Conservation (phyloP, 352 stramenopile genomes). For the Phytopythium sindhum region DNA sequence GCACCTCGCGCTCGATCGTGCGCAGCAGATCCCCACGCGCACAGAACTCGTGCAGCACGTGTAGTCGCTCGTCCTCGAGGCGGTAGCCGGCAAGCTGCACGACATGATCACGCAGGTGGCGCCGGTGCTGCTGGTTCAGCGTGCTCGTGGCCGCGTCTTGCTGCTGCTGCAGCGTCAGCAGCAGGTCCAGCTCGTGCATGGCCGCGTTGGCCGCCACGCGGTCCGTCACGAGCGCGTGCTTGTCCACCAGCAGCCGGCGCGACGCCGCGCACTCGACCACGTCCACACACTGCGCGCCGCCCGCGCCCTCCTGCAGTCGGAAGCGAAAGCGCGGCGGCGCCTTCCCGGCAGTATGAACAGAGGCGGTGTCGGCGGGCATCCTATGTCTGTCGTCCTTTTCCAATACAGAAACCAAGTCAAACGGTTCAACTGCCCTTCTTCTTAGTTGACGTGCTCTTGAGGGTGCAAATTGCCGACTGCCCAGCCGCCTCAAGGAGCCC, state of each 20-base stretch:
- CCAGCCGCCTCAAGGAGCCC: too few relatives aligned
- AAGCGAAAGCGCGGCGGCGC: slow-evolving; percentile 12
- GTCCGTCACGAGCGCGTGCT: slow-evolving; percentile 45
- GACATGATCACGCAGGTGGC: slow-evolving; percentile 25
- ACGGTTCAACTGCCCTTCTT: background rate
- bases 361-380: background rate
- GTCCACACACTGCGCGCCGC: slow-evolving; percentile 49
- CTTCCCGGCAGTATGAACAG: background rate
- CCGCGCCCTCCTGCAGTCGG: slow-evolving; percentile 32
- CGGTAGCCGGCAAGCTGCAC: slow-evolving; percentile 43
- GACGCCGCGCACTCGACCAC: slow-evolving; percentile 35
- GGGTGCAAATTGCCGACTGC: background rate
- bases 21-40: slow-evolving; percentile 54
- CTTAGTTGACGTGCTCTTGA: background rate
- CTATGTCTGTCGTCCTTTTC: background rate
- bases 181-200: slow-evolving; percentile 60
- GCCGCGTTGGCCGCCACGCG: slow-evolving; percentile 36
- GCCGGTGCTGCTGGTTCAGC: slow-evolving; percentile 7
- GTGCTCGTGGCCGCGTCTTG: background rate
- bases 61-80: slow-evolving; percentile 51
- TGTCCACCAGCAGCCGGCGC: slow-evolving; percentile 44
- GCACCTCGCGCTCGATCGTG: slow-evolving; percentile 44
- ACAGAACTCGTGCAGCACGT: slow-evolving; percentile 69
- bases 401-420: background rate
- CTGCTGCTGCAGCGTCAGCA: slow-evolving; percentile 35